phyloP scores from a whole-genome alignment of 2,329 filamentous ascomycete genomes.

The Neophaeococcomyces mojaviensis region DNA sequence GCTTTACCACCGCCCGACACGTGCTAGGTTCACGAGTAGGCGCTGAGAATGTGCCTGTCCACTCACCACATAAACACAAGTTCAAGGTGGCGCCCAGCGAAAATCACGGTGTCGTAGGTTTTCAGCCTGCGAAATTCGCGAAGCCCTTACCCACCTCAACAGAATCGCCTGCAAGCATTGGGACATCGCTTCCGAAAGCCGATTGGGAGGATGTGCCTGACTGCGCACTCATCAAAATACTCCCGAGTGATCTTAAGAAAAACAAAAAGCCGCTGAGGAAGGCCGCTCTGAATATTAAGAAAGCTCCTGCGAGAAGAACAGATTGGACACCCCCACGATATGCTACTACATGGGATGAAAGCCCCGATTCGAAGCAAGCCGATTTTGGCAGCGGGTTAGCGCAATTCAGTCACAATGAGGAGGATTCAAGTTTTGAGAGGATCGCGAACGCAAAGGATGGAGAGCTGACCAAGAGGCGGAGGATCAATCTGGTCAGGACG shows the following conservation, averaged over 20 bases:
- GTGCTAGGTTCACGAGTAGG: constrained; percentile 10
- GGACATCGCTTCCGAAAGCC: not conserved
- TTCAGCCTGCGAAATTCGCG: not conserved
- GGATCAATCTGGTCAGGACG: constrained; percentile 13
- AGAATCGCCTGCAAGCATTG: not conserved
- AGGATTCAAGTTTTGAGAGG: not conserved
- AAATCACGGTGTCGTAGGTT: not conserved
- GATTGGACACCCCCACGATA: constrained; percentile 61
- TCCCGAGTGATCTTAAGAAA: constrained; percentile 5
- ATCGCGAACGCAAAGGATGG: constrained; percentile 1
- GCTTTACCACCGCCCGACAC: constrained; percentile 12
- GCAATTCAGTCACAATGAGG: not conserved
- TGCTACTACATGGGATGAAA: not conserved
- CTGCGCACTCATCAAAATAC: constrained; percentile 2
- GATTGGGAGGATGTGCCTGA: constrained; percentile 3
- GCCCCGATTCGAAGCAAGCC: not conserved
- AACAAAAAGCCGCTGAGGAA: constrained; percentile 13
- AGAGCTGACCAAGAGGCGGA: constrained; percentile 17
- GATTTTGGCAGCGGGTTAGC: not conserved
- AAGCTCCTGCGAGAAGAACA: constrained; percentile 48
- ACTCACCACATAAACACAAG: constrained; percentile 12
- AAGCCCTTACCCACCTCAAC: not conserved
- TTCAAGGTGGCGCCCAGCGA: not conserved
- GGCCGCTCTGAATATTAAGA: constrained; percentile 27
- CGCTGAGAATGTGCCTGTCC: constrained; percentile 15